Evolutionary conservation across 2,329 filamentous ascomycete species (phyloP), one percentile per base, ranked within the genome.

Genomic region (Colletotrichum gigasporum): DNA sequence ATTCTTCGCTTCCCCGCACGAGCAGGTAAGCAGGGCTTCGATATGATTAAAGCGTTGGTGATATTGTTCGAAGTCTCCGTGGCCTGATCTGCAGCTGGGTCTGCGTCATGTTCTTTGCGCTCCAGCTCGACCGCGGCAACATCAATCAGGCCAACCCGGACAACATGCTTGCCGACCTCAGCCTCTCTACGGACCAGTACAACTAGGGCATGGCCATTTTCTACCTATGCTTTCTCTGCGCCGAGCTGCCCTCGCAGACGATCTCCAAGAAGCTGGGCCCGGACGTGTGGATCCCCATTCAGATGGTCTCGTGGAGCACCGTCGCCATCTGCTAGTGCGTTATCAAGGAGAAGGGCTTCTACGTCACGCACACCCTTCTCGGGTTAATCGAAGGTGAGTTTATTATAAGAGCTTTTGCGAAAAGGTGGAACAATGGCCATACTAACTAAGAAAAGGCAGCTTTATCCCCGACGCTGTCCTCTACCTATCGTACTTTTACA

Each of bases 401-500:
- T 67, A 89, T 90, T 51, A 86, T 87, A 14, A 37, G n/a, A n/a
- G n/a, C n/a, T n/a, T n/a, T n/a, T n/a, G n/a, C n/a, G n/a, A n/a
- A n/a, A n/a, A n/a, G n/a, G n/a, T n/a, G n/a, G n/a, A n/a, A n/a
- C n/a, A n/a, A n/a, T n/a, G n/a, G n/a, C n/a, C n/a, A n/a, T n/a
- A n/a, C n/a, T n/a, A n/a, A n/a, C n/a, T n/a, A n/a, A n/a, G n/a
- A 58, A 24, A 28, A 32, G 55, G 57, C 28, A 50, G 57, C 12
- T 63, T 67, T 30, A 67, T 67, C 11, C 65, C 71, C 0, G 87
- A 88, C 63, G 62, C 62, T n/a, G 62, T 67, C 18, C 18, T 67
- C 1, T 67, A 67, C 14, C 78, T 91, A 4, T 87, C 84, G 9
- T 92, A 92, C 74, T 92, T 89, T 76, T 92, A 91, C 77, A 92